Percentiles rank a stretch among this genome's conserved stretches.
Evolutionary conservation across 2,329 filamentous ascomycete species (phyloP).

Genomic region (Pseudopithomyces maydicus): DNA sequence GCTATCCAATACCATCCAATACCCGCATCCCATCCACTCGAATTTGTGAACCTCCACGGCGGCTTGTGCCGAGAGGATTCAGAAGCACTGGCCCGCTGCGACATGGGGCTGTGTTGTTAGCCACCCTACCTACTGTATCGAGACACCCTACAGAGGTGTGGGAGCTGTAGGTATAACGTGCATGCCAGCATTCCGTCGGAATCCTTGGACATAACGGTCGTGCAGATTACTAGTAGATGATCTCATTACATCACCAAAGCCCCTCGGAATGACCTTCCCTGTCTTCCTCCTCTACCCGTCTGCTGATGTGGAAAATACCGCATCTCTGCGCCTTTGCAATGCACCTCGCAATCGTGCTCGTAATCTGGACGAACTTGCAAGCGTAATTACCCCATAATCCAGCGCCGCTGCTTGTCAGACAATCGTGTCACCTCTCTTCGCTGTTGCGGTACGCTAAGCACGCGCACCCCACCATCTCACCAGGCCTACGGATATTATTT

Average conservation of each 20-base stretch:
- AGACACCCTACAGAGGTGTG: too few relatives aligned
- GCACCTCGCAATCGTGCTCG: too few relatives aligned
- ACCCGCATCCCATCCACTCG: background rate
- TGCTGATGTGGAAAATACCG: too few relatives aligned
- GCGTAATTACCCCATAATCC: too few relatives aligned
- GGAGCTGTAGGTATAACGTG: background rate
- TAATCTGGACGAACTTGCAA: too few relatives aligned
- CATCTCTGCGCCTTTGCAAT: too few relatives aligned
- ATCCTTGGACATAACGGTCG: background rate
- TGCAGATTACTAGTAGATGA: slow-evolving; percentile 1
- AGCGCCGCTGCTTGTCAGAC: too few relatives aligned
- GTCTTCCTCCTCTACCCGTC: too few relatives aligned
- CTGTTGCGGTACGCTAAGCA: background rate
- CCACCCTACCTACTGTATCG: too few relatives aligned
- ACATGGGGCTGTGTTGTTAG: slow-evolving; percentile 4
- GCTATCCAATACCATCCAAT: background rate
- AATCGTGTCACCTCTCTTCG: background rate
- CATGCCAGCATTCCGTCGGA: background rate
- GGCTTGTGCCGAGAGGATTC: slow-evolving; percentile 4
- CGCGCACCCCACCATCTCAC: too few relatives aligned
- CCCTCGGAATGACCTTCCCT: background rate
- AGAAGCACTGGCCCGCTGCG: background rate
- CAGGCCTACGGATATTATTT: too few relatives aligned
- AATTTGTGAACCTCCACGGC: background rate
- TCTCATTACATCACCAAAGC: too few relatives aligned